Conservation (phyloP, 148 eudicot genomes). For the Rhododendron griersonianum region DNA sequence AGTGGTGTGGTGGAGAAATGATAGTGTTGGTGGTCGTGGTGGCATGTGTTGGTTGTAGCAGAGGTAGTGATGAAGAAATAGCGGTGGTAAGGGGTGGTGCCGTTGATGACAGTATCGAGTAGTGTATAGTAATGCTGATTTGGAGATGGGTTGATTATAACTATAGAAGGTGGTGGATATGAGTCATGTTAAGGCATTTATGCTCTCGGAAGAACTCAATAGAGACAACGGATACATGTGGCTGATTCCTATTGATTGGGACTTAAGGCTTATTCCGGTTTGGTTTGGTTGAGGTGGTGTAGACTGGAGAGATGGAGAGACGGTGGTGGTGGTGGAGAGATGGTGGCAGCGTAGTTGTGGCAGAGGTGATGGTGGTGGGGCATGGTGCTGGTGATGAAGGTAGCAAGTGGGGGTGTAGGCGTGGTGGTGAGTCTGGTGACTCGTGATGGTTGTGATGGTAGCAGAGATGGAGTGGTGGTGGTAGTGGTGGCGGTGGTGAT, state of each 20-base stretch:
- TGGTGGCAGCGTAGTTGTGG: not conserved
- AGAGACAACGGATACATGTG: not conserved
- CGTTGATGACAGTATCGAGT: not conserved
- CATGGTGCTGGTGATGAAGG: not conserved
- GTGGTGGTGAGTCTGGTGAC: not conserved
- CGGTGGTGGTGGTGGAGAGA: not conserved
- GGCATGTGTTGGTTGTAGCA: not conserved
- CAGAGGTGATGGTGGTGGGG: not conserved
- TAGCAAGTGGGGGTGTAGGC: not conserved
- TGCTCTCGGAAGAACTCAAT: not conserved
- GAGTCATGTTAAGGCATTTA: not conserved
- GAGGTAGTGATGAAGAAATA: not conserved
- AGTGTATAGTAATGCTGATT: not conserved
- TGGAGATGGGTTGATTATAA: not conserved
- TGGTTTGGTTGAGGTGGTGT: not conserved
- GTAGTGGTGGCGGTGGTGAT: not conserved
- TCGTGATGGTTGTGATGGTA: not conserved
- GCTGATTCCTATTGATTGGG: not conserved
- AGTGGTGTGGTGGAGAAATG: not conserved
- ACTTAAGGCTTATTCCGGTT: not conserved
- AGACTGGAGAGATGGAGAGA: not conserved
- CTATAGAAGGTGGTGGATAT: not conserved
- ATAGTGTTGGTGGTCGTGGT: not conserved
- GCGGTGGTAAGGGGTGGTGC: not conserved
- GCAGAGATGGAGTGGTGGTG: not conserved